Evolutionary conservation across 164 flowering plant species (phyloP).

Genomic region (Stephania yunnanensis): DNA sequence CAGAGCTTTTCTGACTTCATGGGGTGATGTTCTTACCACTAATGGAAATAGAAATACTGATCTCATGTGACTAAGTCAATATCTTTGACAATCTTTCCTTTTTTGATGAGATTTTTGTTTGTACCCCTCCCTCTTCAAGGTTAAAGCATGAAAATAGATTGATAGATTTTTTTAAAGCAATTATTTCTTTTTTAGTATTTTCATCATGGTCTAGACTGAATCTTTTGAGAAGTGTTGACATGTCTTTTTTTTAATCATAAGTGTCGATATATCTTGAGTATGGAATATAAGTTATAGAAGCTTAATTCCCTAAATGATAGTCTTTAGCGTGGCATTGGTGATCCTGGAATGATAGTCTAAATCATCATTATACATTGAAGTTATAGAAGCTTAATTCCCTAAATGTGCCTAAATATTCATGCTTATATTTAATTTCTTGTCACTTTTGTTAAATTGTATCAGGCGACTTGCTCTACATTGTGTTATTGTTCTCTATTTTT

Average conservation of each 20-base stretch:
- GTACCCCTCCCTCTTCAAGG: neutral
- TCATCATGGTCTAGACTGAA: neutral
- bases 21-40: neutral
- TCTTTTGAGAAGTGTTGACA: too few relatives aligned
- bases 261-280: slow-evolving; percentile 6
- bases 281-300: too few relatives aligned
- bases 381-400: too few relatives aligned
- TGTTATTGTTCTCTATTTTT: neutral
- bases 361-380: neutral
- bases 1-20: neutral
- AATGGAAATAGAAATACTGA: too few relatives aligned
- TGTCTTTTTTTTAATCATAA: neutral
- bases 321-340: neutral
- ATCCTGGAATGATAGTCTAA: neutral
- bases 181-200: too few relatives aligned
- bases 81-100: neutral
- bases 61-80: too few relatives aligned
- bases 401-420: too few relatives aligned
- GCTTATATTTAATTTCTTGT: neutral
- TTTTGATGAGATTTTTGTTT: neutral
- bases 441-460: neutral
- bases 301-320: too few relatives aligned
- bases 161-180: neutral
- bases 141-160: neutral
- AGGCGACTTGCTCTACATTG: neutral